phyloP scores from a whole-genome alignment of 2,329 filamentous ascomycete genomes.

The Exophiala alcalophila region DNA sequence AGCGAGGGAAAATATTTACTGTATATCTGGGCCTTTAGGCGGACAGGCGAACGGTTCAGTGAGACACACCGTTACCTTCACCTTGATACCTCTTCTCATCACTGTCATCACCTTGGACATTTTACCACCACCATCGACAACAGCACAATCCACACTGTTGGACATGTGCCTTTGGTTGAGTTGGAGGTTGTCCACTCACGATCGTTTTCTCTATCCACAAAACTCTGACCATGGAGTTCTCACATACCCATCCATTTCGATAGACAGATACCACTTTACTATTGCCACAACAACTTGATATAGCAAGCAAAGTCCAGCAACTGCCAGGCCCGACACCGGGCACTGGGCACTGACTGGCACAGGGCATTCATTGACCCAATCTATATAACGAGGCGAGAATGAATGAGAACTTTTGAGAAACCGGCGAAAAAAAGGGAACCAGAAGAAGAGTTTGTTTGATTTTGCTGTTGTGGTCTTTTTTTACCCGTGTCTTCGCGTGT shows the following conservation, averaged over 20 bases:
- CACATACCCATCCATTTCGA: conserved; percentile 2
- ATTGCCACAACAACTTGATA: conserved; percentile 2
- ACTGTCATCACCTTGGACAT: too few species aligned
- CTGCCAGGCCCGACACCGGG: too few species aligned
- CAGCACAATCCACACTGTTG: not conserved
- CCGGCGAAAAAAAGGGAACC: conserved; percentile 13
- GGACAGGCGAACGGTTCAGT: too few species aligned
- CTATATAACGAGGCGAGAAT: conserved; percentile 10
- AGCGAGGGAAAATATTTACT: not conserved
- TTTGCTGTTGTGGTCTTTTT: too few species aligned
- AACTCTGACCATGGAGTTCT: conserved; percentile 1
- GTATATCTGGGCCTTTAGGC: conserved; percentile 9
- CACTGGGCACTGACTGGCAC: too few species aligned
- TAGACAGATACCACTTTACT: not conserved
- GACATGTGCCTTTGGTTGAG: not conserved
- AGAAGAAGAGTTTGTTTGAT: too few species aligned
- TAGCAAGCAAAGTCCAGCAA: conserved; percentile 11
- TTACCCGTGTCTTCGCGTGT: too few species aligned
- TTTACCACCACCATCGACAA: too few species aligned
- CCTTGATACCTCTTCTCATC: too few species aligned
- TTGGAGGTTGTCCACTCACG: not conserved
- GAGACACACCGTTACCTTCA: too few species aligned
- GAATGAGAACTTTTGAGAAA: conserved; percentile 21
- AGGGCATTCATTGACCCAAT: conserved; percentile 6
- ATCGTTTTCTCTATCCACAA: not conserved